Base-by-base conservation (phyloP, 1,139 yeast genomes). In the Sugiyamaella grinbergsii region DNA sequence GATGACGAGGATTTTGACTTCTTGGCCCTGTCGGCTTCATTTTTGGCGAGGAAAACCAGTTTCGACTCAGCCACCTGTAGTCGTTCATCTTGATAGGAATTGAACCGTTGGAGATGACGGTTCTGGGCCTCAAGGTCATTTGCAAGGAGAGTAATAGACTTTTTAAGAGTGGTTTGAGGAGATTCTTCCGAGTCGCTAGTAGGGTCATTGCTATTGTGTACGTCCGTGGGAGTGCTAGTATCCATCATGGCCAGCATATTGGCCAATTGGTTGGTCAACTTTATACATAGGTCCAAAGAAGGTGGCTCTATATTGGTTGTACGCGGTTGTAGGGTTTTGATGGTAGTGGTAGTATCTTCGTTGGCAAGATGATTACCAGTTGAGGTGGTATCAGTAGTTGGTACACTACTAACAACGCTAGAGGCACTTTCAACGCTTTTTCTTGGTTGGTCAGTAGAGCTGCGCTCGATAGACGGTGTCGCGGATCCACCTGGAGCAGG, bases 11-110 rank as follows among this genome's bases (percentile, higher is more conserved):
- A 29, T 36, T 58, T 62, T 5, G 43, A 54, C 1, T 40, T 31
- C 11, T 54, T 55, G 5, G 68, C 59, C 5, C 68, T 50, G 15
- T 64, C 63, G 1, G 59, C 61, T 40, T 65, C 69, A 18, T 56
- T 52, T n/a, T 55, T 53, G 0, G 66, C 54, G 26, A 65, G 51
- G 43, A 56, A 56, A 40, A 59, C 56, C 20, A 65, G 54, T 51
- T 64, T 65, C 13, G 58, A 55, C 50, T 65, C 65, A 18, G 61
- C 48, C 1, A 63, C 56, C 18, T 59, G 57, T 7, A 62, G 51
- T 33, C 54, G 58, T 43, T 62, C 63, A 16, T 49, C 34, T 15
- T 50, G 52, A 20, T 52, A 50, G 4, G 49, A 32, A 18, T 40
- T 49, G 29, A 49, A 54, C n/a, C 50, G 50, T 7, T 45, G 46